phyloP scores from a whole-genome alignment of 2,329 filamentous ascomycete species.

The Eurotiales sp. region DNA sequence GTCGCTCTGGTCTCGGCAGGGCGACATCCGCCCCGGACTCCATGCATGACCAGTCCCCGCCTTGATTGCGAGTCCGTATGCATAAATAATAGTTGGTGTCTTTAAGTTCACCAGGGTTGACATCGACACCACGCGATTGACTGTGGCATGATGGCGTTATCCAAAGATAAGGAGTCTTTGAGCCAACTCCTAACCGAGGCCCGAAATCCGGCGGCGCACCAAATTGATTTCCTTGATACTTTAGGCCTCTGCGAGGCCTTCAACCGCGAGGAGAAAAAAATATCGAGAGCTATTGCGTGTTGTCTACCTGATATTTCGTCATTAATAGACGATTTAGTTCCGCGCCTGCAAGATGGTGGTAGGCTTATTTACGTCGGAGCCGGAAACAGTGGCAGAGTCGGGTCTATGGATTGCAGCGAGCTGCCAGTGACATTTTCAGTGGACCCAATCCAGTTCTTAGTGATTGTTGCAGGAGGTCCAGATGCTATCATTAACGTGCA shows the following conservation, averaged over 20 bases:
- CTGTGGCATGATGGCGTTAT: not conserved
- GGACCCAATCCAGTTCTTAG: not conserved
- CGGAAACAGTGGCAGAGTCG: conserved; percentile 1
- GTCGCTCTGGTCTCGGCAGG: too few species aligned
- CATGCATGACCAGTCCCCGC: too few species aligned
- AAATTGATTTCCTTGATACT: not conserved
- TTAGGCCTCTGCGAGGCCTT: conserved; percentile 1
- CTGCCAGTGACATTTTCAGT: conserved; percentile 1
- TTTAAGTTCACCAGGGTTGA: too few species aligned
- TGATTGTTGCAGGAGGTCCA: not conserved
- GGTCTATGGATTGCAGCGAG: conserved; percentile 3
- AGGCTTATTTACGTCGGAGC: conserved; percentile 3
- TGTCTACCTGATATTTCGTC: not conserved
- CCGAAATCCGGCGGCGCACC: not conserved
- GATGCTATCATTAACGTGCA: not conserved
- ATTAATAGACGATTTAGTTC: not conserved
- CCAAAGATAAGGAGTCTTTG: not conserved
- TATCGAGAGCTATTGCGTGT: not conserved
- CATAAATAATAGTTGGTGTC: too few species aligned
- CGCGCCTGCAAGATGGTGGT: not conserved
- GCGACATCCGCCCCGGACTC: too few species aligned
- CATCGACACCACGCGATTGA: not conserved
- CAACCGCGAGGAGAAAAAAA: not conserved
- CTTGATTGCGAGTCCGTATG: too few species aligned
- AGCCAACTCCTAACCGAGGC: not conserved